Evolutionary conservation across 805 yeast genomes (phyloP).

Genomic region (Saturnispora bothae): DNA sequence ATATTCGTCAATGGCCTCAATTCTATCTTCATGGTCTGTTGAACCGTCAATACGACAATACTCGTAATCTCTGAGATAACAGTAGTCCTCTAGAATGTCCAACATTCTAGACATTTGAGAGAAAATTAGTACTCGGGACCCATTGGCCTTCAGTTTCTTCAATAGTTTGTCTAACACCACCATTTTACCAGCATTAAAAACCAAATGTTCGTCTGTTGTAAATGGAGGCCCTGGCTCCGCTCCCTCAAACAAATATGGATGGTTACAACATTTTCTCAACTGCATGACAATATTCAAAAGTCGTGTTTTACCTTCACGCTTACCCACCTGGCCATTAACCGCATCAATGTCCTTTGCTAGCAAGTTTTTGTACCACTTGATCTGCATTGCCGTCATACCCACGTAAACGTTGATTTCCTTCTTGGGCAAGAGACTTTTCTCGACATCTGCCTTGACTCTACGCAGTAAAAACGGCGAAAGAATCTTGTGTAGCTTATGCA

Average conservation of each 20-base stretch:
- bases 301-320: constrained; percentile 65
- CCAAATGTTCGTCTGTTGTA: constrained; percentile 76
- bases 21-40: constrained; percentile 70
- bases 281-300: constrained; percentile 77
- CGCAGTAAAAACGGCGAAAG: constrained; percentile 65
- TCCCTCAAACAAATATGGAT: constrained; percentile 77
- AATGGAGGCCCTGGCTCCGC: constrained; percentile 88
- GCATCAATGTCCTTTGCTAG: constrained; percentile 77
- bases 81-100: constrained; percentile 74
- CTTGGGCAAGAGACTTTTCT: constrained; percentile 64
- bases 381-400: constrained; percentile 72
- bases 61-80: constrained; percentile 54
- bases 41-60: constrained; percentile 80
- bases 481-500: constrained; percentile 65
- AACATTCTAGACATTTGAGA: constrained; percentile 78
- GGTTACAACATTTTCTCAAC: constrained; percentile 74
- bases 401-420: constrained; percentile 65
- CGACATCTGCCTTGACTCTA: constrained; percentile 74
- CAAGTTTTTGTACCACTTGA: constrained; percentile 64
- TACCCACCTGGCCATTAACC: constrained; percentile 72
- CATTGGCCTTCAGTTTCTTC: constrained; percentile 51
- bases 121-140: constrained; percentile 68
- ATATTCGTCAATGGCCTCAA: constrained; percentile 66
- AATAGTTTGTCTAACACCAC: constrained; percentile 59
- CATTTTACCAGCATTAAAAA: constrained; percentile 63